Evolutionary conservation across 495 filamentous ascomycete genomes (phyloP), one percentile per base, ranked within the genome.

Genomic region (Aspergillus diversus): DNA sequence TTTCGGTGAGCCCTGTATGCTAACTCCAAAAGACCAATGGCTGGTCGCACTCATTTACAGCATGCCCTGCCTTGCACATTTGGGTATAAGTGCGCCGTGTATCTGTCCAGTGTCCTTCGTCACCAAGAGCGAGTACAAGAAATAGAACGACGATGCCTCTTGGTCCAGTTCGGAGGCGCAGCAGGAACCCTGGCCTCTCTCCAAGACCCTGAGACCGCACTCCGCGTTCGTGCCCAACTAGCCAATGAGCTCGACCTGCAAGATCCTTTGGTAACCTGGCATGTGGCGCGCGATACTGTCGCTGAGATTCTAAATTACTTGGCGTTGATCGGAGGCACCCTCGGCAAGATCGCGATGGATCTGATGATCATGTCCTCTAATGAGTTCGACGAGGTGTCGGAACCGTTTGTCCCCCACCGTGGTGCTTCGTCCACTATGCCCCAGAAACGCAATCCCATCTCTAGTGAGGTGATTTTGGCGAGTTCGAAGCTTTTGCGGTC

Each of bases 381-480:
- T 60, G 82, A 84, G 63, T 63, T 83, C n/a, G 71, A 77, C 21
- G 81, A 84, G 59, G 78, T 83, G 16, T 74, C 77, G 2, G 82
- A 84, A 59, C 82, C 81, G 0, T 84, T 83, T 55, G 79, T 83
- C 4, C 81, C 79, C 8, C 81, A 83, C 65, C 77, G 82, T 11
- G 82, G 82, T 15, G 80, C 80, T 6, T 82, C 78, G 5, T 80
- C 76, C 0, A 84, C 81, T 0, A 84, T 84, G 82, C 82, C 82
- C 16, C 81, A 84, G 64, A 84, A 84, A 63, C 73, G 80, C 16
- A 84, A 84, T 52, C 81, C 81, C 3, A 84, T 84, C 15, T 83
- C 79, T 0, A 80, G 76, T 50, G 81, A 83, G 59, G 78, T 83
- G 12, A 84, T 83, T 8, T 65, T 83, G 4, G 81, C 80, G 3